Base-by-base conservation (phyloP, 2,329 filamentous ascomycete species). In the Xylariaceae sp. region DNA sequence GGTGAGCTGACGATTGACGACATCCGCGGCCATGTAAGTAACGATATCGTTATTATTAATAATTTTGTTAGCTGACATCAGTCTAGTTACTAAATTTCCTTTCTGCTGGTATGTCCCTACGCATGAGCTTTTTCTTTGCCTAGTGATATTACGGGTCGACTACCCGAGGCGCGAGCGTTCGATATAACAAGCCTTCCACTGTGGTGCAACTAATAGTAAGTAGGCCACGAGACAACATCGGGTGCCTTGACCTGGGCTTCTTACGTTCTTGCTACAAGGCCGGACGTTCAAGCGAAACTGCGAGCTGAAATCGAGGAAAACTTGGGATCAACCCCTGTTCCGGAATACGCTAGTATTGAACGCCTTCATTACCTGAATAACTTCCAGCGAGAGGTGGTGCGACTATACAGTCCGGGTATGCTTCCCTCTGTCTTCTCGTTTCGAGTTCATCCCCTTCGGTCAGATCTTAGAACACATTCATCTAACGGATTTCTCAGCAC, bases 201-300 rank as follows among this genome's bases (percentile, higher is more conserved):
- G 32, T 37, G 12, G 32, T 16, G 32, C 32, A 10, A 37, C 44
- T 57, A 42, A 57, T 23, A 32, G 3, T 32, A 26, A 41, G 2
- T 16, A 58, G 56, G 57, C 19, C 57, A 59, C 23, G 57, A 59
- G 42, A 59, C 57, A 21, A 59, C 57, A 14, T 50, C 57, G 2
- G 57, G 57, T 3, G 50, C 53, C 20, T 44, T 59, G 16, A 59
- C 57, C 2, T 59, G 57, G 57, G 57, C 57, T 46, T 56, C 57
- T 6, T 59, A 54, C 19, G 44, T 56, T n/a, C 23, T 59, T 14
- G 57, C 57, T 9, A 59, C 57, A 14, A 40, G 44, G 18, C 53
- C 53, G 9, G 53, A 59, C 12, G 44, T 59, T 20, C 57, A 59
- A 40, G 48, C 50, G 3, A 56, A 52, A 23, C 32, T 59, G 7